Base-by-base conservation (phyloP, 805 yeast species). In the Torulaspora delbrueckii region DNA sequence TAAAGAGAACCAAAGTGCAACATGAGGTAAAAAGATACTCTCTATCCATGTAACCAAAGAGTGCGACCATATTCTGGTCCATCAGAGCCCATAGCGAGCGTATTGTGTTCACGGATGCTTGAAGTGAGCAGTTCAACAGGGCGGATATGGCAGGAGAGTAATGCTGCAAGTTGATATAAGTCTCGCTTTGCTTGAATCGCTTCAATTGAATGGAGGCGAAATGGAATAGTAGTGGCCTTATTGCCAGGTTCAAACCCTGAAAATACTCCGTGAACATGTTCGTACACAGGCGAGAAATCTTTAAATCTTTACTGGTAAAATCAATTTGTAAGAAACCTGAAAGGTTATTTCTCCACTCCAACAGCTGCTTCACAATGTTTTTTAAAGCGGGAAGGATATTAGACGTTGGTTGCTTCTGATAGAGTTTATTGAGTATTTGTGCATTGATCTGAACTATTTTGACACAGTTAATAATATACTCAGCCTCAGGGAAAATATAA, bases 41-140 rank as follows among this genome's bases (percentile, higher is more conserved):
- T 55, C 95, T 72, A 59, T 85, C 95, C 91, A 85, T 84, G 71
- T 86, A 85, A 2, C 95, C 93, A 66, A 85, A 85, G 36, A 84
- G 64, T 0, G 95, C 91, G n/a, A 85, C 82, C 88, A 83, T 82
- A 53, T 83, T 84, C 46, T 82, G 85, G 0, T 85, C 86, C 59
- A 82, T 70, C 38, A 85, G 67, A 0, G 84, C 81, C 91, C 91
- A 84, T 3, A 85, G 67, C 0, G 84, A 78, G 51, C 86, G 71
- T 32, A 85, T 78, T 0, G 89, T 81, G 58, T 84, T 84, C 38
- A 85, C 82, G 0, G 90, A 83, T 0, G 89, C 91, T 59, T 84
- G 91, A 61, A 85, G 80, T 0, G 90, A 82, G 3, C 89, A 82
- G 62, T 84, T 85, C 51, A 85, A 66, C 36, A 85, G 68, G 0